These are phyloP conservation scores for Solanum dulcamara DNA, from an alignment of 257 asterid genomes.

Conservation along the genomic window DNA sequence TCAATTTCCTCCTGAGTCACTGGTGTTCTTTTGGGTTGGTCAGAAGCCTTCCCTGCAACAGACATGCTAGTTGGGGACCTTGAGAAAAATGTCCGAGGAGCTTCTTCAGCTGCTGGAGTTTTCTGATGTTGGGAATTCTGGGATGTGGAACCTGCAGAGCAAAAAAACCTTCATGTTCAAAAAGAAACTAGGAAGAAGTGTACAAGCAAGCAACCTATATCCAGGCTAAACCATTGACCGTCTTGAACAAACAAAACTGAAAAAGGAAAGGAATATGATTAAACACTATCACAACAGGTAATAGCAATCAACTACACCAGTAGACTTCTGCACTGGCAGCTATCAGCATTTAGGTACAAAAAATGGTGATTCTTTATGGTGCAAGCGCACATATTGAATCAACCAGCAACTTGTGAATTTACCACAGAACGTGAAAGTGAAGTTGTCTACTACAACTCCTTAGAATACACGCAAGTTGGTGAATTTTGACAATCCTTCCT, in stretches of 20 bases:
- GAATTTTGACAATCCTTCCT: background rate
- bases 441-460: background rate
- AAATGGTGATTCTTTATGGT: background rate
- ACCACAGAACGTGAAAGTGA: background rate
- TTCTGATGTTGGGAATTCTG: conserved; percentile 36
- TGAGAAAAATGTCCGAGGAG: conserved; percentile 38
- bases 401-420: background rate
- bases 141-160: conserved; percentile 33
- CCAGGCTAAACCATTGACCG: background rate
- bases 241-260: background rate
- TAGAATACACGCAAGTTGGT: background rate
- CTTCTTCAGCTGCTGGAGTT: conserved; percentile 26
- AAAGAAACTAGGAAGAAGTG: background rate
- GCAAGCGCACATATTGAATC: background rate
- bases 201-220: background rate
- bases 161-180: background rate
- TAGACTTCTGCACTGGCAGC: background rate
- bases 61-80: conserved; percentile 41
- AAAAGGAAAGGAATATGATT: background rate
- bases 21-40: conserved; percentile 88
- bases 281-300: background rate
- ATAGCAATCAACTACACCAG: background rate
- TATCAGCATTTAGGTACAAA: background rate
- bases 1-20: conserved; percentile 87
- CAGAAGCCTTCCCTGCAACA: conserved; percentile 83